These are phyloP conservation scores for Serendipita sp. DNA, from an alignment of 1,284 basidiomycete genomes.

Conservation along the genomic window DNA sequence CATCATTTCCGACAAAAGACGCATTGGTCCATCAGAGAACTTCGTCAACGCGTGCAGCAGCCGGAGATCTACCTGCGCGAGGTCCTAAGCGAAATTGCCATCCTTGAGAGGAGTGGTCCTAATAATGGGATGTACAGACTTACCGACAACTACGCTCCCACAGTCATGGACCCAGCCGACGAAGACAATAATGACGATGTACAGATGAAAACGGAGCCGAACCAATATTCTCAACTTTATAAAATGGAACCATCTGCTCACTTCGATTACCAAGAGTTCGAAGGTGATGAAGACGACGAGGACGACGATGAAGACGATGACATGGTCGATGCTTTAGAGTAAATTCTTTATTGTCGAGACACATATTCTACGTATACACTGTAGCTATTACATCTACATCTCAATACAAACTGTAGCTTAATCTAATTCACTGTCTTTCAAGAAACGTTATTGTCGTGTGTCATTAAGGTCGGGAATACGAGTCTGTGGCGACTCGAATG, in stretches of 20 bases:
- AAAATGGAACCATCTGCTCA: not conserved
- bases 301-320: slow-evolving; percentile 13
- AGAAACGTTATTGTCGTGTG: not conserved
- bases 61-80: slow-evolving; percentile 87
- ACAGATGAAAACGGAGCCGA: slow-evolving; percentile 8
- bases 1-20: slow-evolving; percentile 62
- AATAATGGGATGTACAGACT: slow-evolving; percentile 30
- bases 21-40: slow-evolving; percentile 70
- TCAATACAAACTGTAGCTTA: not conserved
- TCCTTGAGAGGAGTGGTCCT: slow-evolving; percentile 63
- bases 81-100: slow-evolving; percentile 68
- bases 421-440: not conserved
- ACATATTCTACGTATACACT: not conserved
- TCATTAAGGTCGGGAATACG: not conserved
- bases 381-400: not conserved
- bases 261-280: slow-evolving; percentile 1
- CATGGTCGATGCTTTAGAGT: slow-evolving; percentile 14
- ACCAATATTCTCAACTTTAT: slow-evolving; percentile 14
- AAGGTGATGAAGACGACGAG: slow-evolving; percentile 11
- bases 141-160: slow-evolving; percentile 39
- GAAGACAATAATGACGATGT: slow-evolving; percentile 10
- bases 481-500: not conserved
- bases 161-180: slow-evolving; percentile 56
- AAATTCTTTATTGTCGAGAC: not conserved
- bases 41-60: slow-evolving; percentile 76